A percentile compares a stretch with the other conserved stretches of the same genome.
These are phyloP conservation scores for Xylaria nigripes DNA, from an alignment of 495 filamentous ascomycete genomes.

Conservation along the genomic window DNA sequence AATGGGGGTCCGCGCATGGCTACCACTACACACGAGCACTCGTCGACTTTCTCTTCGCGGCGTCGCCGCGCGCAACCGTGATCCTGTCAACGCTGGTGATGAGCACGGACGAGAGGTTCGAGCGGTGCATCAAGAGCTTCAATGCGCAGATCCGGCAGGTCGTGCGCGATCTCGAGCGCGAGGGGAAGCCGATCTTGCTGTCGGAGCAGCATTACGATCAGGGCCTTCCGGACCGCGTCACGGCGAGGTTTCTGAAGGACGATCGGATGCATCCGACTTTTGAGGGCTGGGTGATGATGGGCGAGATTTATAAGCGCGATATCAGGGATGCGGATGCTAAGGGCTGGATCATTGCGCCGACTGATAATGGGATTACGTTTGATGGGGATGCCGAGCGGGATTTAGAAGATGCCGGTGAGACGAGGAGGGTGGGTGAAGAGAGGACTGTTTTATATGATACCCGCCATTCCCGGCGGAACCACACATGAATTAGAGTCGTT, in stretches of 20 bases:
- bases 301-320: conserved; percentile 32
- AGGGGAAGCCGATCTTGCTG: conserved; percentile 23
- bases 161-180: conserved; percentile 28
- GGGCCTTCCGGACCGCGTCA: conserved; percentile 21
- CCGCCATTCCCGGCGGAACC: too few relatives aligned
- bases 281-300: conserved; percentile 39
- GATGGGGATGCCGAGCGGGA: conserved; percentile 24
- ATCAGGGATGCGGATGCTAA: conserved; percentile 28
- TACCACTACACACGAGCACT: conserved; percentile 19
- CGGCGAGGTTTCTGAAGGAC: conserved; percentile 15
- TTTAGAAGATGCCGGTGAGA: conserved; percentile 11
- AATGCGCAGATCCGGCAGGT: conserved; percentile 30
- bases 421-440: not conserved
- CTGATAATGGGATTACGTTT: conserved; percentile 23
- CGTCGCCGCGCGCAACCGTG: conserved; percentile 20
- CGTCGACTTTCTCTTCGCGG: conserved; percentile 22
- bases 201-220: conserved; percentile 22
- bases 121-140: conserved; percentile 26
- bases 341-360: conserved; percentile 31
- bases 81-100: conserved; percentile 20
- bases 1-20: conserved; percentile 22
- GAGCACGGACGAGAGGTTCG: conserved; percentile 21
- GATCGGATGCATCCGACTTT: conserved; percentile 36
- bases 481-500: too few relatives aligned
- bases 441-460: too few relatives aligned